phyloP scores from a whole-genome alignment of 345 rosid species.

The Trapa incisa region DNA sequence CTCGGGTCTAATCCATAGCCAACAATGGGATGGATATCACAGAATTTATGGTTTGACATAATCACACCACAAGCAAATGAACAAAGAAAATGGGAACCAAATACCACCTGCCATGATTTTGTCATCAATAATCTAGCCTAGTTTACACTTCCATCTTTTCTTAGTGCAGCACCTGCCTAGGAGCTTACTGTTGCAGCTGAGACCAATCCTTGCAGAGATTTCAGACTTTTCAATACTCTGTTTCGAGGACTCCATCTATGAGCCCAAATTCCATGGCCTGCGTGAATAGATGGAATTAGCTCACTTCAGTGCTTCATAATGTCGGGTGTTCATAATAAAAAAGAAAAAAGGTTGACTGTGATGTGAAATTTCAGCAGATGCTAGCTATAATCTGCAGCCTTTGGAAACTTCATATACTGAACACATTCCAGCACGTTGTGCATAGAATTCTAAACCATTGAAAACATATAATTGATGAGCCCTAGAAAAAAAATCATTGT shows the following conservation, averaged over 20 bases:
- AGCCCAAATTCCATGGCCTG: slow-evolving; percentile 90
- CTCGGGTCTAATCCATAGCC: not conserved
- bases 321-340: not conserved
- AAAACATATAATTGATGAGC: not conserved
- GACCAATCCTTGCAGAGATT: too few relatives aligned
- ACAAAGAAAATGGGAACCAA: not conserved
- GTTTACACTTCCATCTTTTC: not conserved
- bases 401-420: not conserved
- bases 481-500: not conserved
- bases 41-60: not conserved
- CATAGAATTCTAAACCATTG: too few relatives aligned
- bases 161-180: not conserved
- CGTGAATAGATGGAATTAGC: slow-evolving; percentile 5
- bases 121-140: not conserved
- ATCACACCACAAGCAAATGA: not conserved
- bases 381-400: not conserved
- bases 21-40: not conserved
- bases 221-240: slow-evolving; percentile 33
- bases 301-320: not conserved
- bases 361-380: not conserved
- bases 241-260: slow-evolving; percentile 70
- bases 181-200: too few relatives aligned
- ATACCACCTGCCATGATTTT: not conserved
- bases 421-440: not conserved
- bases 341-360: not conserved